Conservation (phyloP, 495 filamentous ascomycete species). For the Pseudomonodictys pantanalensis region DNA sequence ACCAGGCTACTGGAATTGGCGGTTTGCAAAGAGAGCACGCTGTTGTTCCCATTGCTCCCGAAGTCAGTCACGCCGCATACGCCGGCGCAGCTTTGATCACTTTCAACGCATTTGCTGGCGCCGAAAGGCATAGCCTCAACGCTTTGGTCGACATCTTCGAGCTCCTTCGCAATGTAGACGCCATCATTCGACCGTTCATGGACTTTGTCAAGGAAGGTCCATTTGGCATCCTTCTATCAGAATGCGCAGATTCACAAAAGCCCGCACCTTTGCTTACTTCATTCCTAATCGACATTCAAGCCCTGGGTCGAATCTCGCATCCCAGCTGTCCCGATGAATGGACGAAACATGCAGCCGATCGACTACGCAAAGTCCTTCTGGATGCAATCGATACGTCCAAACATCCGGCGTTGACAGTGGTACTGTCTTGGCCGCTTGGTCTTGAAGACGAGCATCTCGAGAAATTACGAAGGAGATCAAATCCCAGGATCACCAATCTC, state of each 20-base stretch:
- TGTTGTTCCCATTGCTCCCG: not conserved
- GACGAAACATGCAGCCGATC: not conserved
- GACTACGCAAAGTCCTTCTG: not conserved
- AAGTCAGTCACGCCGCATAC: constrained; percentile 2
- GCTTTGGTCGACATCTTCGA: constrained; percentile 6
- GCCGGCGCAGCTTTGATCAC: constrained; percentile 5
- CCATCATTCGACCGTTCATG: not conserved
- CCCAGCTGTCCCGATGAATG: not conserved
- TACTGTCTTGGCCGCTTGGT: constrained; percentile 2
- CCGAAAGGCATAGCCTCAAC: not conserved
- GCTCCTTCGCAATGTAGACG: not conserved
- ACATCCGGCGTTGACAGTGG: not conserved
- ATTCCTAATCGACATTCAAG: not conserved
- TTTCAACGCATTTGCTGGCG: constrained; percentile 2
- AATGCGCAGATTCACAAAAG: not conserved
- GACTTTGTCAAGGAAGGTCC: not conserved
- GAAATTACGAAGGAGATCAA: not conserved
- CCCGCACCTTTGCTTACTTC: not conserved
- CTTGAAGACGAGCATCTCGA: not conserved
- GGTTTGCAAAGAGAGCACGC: not conserved
- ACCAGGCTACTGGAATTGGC: not conserved
- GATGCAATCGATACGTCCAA: not conserved
- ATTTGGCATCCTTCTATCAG: not conserved
- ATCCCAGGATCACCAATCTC: not conserved
- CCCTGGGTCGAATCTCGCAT: not conserved